Percentiles rank a stretch among this genome's conserved stretches.
Evolutionary conservation across 192 early-diverging fungal genomes (phyloP).

Genomic region (Dispira parvispora): DNA sequence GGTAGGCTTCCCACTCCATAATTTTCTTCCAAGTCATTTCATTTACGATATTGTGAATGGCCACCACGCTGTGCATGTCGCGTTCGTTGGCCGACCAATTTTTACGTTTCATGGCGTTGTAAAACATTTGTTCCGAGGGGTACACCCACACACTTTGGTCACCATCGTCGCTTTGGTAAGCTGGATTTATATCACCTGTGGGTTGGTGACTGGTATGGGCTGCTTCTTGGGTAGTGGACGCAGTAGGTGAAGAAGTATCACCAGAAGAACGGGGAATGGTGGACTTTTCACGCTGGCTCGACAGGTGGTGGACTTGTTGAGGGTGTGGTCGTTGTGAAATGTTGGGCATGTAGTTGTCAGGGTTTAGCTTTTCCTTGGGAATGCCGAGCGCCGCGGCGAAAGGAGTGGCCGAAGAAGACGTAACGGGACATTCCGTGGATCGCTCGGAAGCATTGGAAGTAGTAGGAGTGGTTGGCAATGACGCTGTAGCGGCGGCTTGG

Average conservation of each 20-base stretch:
- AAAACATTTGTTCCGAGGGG: slow-evolving; percentile 90
- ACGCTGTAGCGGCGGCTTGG: too few relatives aligned
- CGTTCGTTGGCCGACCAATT: slow-evolving; percentile 63
- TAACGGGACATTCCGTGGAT: too few relatives aligned
- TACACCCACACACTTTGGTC: slow-evolving; percentile 49
- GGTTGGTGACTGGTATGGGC: too few relatives aligned
- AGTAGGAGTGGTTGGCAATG: too few relatives aligned
- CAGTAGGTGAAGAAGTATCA: background rate
- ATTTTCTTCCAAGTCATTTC: slow-evolving; percentile 80
- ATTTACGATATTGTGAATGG: slow-evolving; percentile 90
- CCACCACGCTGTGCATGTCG: slow-evolving; percentile 80
- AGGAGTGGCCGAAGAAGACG: too few relatives aligned
- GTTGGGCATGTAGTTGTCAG: background rate
- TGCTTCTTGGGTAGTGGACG: background rate
- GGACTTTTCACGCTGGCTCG: background rate
- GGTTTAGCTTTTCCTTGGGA: too few relatives aligned
- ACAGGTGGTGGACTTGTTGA: background rate
- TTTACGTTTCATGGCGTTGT: slow-evolving; percentile 89
- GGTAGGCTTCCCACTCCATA: slow-evolving; percentile 56
- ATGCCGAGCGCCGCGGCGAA: too few relatives aligned
- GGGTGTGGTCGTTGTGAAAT: background rate
- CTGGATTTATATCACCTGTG: background rate
- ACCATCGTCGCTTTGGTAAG: background rate
- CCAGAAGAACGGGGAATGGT: slow-evolving; percentile 1
- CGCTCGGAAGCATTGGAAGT: too few relatives aligned